A percentile compares a stretch with the other conserved stretches of the same genome.
Evolutionary conservation across 495 filamentous ascomycete genomes (phyloP).

Genomic region (Penicillium samsonianum): DNA sequence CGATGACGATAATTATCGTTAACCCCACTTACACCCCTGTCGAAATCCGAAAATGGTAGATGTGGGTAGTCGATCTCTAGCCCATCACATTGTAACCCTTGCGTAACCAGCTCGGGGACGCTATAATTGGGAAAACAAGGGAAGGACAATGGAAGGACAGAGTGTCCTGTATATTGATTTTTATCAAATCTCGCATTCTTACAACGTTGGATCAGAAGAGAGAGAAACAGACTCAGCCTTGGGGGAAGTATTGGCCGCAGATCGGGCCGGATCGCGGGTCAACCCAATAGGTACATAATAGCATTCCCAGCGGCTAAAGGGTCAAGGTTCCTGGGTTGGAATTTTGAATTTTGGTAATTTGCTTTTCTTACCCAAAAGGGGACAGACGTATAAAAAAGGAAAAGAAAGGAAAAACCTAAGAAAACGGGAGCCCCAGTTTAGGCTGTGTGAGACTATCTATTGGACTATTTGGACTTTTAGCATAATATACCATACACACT

Average conservation of each 20-base stretch:
- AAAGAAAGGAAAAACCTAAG: constrained; percentile 7
- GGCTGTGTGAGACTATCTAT: background rate
- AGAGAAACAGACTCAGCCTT: constrained; percentile 9
- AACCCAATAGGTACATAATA: constrained; percentile 4
- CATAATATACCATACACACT: background rate
- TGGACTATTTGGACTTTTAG: background rate
- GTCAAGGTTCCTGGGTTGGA: constrained; percentile 27
- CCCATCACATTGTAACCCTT: constrained; percentile 43
- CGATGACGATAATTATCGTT: constrained; percentile 23
- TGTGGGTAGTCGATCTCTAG: constrained; percentile 22
- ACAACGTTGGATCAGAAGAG: constrained; percentile 8
- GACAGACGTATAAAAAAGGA: constrained; percentile 10
- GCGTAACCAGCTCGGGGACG: constrained; percentile 38
- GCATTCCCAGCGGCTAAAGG: constrained; percentile 24
- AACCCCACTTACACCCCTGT: constrained; percentile 27
- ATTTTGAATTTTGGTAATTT: background rate
- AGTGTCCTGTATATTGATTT: constrained; percentile 1
- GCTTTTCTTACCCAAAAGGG: background rate
- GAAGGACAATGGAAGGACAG: constrained; percentile 11
- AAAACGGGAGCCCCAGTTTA: background rate
- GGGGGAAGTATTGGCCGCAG: constrained; percentile 28
- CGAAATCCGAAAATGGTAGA: constrained; percentile 18
- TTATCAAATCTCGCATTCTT: constrained; percentile 18
- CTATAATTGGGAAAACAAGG: constrained; percentile 16
- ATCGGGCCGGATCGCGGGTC: constrained; percentile 35